Percentiles rank a stretch among this genome's conserved stretches.
phyloP scores from a whole-genome alignment of 1,284 basidiomycete species.

The Schizopora paradoxa region DNA sequence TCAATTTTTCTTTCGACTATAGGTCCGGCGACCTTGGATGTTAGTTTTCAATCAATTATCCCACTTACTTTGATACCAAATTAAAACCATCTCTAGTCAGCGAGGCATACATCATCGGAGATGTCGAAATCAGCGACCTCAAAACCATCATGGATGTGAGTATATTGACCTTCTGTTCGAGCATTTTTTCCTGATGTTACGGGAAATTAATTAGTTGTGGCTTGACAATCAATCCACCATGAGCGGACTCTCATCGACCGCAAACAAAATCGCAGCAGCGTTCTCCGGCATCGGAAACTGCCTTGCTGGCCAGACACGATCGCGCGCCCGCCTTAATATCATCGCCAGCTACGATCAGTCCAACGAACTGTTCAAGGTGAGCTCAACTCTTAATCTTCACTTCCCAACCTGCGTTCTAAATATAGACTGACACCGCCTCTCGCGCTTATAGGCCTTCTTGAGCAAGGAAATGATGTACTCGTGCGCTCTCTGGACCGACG shows the following conservation, averaged over 20 bases:
- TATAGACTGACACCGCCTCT: conserved; percentile 27
- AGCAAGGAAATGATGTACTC: conserved; percentile 92
- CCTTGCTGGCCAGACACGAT: conserved; percentile 74
- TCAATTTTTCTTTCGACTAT: conserved; percentile 10
- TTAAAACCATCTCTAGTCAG: conserved; percentile 50
- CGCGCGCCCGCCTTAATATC: conserved; percentile 76
- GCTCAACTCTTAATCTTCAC: conserved; percentile 16
- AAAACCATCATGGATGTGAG: conserved; percentile 75
- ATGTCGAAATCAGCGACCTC: conserved; percentile 69
- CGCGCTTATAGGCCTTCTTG: conserved; percentile 60
- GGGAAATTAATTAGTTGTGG: conserved; percentile 68
- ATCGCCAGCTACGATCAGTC: conserved; percentile 89
- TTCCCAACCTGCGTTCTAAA: too few relatives aligned
- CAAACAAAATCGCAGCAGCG: conserved; percentile 61
- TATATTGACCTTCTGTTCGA: conserved; percentile 21
- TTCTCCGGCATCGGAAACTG: conserved; percentile 73
- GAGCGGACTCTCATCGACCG: conserved; percentile 58
- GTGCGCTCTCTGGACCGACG: conserved; percentile 73
- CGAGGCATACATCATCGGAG: conserved; percentile 85
- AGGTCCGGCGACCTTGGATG: conserved; percentile 72
- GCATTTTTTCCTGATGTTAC: conserved; percentile 25
- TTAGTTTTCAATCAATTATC: conserved; percentile 33
- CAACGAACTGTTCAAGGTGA: conserved; percentile 71
- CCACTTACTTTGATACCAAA: conserved; percentile 16
- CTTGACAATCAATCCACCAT: conserved; percentile 76